Evolutionary conservation across 768 basidiomycete genomes (phyloP).

Genomic region (Terana coerulea): DNA sequence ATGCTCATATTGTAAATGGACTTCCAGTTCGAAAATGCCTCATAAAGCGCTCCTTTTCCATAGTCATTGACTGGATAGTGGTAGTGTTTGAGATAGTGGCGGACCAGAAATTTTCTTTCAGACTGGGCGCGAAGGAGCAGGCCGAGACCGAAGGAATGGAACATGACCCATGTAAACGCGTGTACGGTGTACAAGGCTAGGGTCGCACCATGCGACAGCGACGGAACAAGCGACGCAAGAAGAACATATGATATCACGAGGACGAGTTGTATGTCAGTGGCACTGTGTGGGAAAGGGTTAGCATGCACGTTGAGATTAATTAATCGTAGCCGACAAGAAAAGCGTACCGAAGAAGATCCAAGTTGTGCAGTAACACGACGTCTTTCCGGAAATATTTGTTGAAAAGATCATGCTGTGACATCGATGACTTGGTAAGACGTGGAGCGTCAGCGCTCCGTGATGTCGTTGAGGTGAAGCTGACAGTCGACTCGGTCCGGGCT

Average conservation of each 20-base stretch:
- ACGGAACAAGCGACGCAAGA: conserved; percentile 55
- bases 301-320: conserved; percentile 14
- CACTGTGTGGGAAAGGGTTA: conserved; percentile 41
- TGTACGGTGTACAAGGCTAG: conserved; percentile 77
- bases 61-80: conserved; percentile 73
- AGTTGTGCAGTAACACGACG: conserved; percentile 69
- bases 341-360: conserved; percentile 81
- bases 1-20: conserved; percentile 86
- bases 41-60: conserved; percentile 75
- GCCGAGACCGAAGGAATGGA: conserved; percentile 89
- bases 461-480: conserved; percentile 5
- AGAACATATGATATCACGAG: conserved; percentile 70
- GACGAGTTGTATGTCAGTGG: conserved; percentile 79
- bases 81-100: conserved; percentile 94
- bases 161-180: conserved; percentile 78
- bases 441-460: conserved; percentile 2
- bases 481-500: neutral
- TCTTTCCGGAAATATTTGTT: conserved; percentile 91
- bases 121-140: conserved; percentile 81
- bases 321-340: conserved; percentile 1
- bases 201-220: conserved; percentile 42
- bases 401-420: conserved; percentile 84
- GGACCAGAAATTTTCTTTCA: conserved; percentile 81
- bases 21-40: conserved; percentile 97
- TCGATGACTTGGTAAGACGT: neutral